Conservation (phyloP, 139 green algal species). For the Cymbomonas tetramitiformis region DNA sequence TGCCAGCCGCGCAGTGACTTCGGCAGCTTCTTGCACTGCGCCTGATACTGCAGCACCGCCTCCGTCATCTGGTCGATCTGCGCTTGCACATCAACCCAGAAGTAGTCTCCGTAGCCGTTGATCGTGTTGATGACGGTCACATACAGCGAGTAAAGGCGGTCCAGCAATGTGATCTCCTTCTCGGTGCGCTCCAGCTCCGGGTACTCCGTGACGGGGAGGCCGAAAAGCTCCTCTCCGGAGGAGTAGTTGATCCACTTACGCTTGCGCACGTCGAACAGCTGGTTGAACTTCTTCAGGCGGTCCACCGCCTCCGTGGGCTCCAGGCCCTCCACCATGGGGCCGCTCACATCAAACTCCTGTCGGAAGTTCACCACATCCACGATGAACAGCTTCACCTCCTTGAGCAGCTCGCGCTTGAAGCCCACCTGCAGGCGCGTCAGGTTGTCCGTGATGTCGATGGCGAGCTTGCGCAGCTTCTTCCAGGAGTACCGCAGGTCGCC, state of each 20-base stretch:
- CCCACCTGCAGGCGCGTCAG: conserved; percentile 61
- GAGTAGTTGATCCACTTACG: conserved; percentile 79
- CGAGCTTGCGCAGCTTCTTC: conserved; percentile 75
- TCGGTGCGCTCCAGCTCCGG: conserved; percentile 74
- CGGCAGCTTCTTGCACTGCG: conserved; percentile 63
- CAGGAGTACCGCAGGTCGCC: conserved; percentile 71
- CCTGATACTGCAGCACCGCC: conserved; percentile 57
- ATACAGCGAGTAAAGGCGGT: conserved; percentile 62
- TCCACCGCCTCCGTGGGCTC: conserved; percentile 76
- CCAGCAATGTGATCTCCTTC: conserved; percentile 51
- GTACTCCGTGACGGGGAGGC: conserved; percentile 67
- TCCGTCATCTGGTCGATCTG: conserved; percentile 72
- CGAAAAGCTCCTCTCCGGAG: conserved; percentile 80
- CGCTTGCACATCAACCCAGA: conserved; percentile 78
- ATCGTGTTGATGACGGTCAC: conserved; percentile 78
- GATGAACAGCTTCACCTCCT: conserved; percentile 72
- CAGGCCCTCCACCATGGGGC: conserved; percentile 71
- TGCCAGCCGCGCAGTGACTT: conserved; percentile 74
- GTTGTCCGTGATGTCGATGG: conserved; percentile 59
- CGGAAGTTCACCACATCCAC: conserved; percentile 57
- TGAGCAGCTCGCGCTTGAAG: conserved; percentile 79
- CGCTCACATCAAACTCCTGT: conserved; percentile 62
- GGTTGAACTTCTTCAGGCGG: conserved; percentile 77
- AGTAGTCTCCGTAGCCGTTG: conserved; percentile 62
- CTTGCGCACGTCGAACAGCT: conserved; percentile 79